Conservation (phyloP, 371 early-diverging fungal genomes). For the Coemansia sp. region DNA sequence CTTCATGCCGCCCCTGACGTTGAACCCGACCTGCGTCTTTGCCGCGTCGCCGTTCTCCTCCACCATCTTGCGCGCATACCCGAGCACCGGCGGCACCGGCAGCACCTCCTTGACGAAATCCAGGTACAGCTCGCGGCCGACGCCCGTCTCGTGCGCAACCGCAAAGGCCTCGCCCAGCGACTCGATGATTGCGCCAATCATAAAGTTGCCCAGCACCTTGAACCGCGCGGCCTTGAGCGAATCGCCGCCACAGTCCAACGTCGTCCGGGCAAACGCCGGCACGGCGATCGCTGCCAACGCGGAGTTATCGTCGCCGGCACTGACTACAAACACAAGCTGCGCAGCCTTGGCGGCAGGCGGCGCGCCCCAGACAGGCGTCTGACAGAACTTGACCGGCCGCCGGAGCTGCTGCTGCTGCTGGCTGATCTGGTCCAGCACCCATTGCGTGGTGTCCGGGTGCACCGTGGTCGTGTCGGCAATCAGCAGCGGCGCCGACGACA, state of each 20-base stretch:
- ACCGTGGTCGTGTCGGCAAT: slow-evolving; percentile 41
- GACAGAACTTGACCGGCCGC: slow-evolving; percentile 35
- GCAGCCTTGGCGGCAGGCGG: slow-evolving; percentile 54
- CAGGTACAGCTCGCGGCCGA: slow-evolving; percentile 59
- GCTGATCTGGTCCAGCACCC: slow-evolving; percentile 7
- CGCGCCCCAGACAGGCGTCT: slow-evolving; percentile 58
- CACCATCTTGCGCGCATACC: slow-evolving; percentile 44
- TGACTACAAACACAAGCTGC: slow-evolving; percentile 53
- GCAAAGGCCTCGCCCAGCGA: slow-evolving; percentile 68
- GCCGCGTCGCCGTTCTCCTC: slow-evolving; percentile 54
- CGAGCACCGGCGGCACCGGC: slow-evolving; percentile 50
- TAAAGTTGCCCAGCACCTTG: slow-evolving; percentile 70
- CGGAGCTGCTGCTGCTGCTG: neutral
- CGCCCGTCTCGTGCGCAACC: slow-evolving; percentile 60
- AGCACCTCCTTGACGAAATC: slow-evolving; percentile 60
- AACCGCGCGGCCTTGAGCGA: slow-evolving; percentile 52
- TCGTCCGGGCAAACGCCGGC: slow-evolving; percentile 47
- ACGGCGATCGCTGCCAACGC: slow-evolving; percentile 37
- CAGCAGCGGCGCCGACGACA: slow-evolving; percentile 10
- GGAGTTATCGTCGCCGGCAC: slow-evolving; percentile 42
- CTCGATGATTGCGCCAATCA: slow-evolving; percentile 60
- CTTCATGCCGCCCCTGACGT: slow-evolving; percentile 56
- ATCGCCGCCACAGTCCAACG: slow-evolving; percentile 56
- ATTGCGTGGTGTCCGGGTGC: slow-evolving; percentile 16
- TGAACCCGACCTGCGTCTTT: slow-evolving; percentile 52